These are phyloP conservation scores for Guadua angustifolia DNA, from an alignment of 176 grass and related monocot species.

Conservation along the genomic window DNA sequence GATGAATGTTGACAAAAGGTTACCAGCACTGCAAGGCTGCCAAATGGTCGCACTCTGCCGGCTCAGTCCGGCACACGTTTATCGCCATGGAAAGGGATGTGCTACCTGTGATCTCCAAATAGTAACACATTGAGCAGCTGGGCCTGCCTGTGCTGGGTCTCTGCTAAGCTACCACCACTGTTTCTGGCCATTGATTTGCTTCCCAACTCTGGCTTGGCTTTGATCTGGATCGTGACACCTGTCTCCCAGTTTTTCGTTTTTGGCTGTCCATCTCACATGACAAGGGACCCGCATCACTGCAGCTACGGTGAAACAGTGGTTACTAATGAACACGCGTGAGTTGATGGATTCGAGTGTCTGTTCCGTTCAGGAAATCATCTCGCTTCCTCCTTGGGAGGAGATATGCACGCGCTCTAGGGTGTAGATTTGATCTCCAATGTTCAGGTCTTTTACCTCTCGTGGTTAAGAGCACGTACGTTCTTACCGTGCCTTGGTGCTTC, in stretches of 20 bases:
- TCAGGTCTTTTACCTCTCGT: neutral
- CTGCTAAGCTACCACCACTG: constrained; percentile 1
- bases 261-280: constrained; percentile 13
- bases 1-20: constrained; percentile 41
- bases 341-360: constrained; percentile 14
- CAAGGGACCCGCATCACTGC: constrained; percentile 4
- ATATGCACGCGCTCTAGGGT: neutral
- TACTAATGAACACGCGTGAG: neutral
- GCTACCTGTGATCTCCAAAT: constrained; percentile 47
- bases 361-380: constrained; percentile 35
- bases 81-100: constrained; percentile 42
- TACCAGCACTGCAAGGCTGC: neutral
- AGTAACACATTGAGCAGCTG: neutral
- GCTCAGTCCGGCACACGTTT: constrained; percentile 32
- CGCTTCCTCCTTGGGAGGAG: neutral
- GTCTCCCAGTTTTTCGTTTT: neutral
- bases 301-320: constrained; percentile 9
- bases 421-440: constrained; percentile 1
- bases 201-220: constrained; percentile 24
- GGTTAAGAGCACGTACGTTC: constrained; percentile 11
- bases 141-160: constrained; percentile 10
- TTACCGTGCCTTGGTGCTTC: neutral
- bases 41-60: constrained; percentile 27
- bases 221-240: constrained; percentile 29
- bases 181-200: constrained; percentile 21